Evolutionary conservation across 2,329 filamentous ascomycete genomes (phyloP), one percentile per base, ranked within the genome.

Genomic region (Pyrenochaeta sp.): DNA sequence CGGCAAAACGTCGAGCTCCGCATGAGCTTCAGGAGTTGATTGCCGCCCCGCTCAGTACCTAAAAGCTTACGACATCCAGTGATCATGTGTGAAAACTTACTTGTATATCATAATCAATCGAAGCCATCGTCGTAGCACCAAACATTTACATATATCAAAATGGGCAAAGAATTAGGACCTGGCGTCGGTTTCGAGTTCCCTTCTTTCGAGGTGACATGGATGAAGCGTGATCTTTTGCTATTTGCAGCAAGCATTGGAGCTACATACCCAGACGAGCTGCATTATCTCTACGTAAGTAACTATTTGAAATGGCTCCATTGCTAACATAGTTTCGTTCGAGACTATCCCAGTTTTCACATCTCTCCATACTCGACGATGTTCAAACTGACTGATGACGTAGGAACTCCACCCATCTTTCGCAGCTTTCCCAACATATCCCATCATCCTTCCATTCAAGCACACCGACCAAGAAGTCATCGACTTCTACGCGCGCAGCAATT

Each of bases 221-320:
- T 89, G 61, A 91, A 92, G 81, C 85, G 92, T 56, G 92, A 96
- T 78, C 84, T 86, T 23, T 80, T 96, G 50, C 85, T 97, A 50
- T 96, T 96, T 72, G 91, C 92, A 60, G 87, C 88, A 73, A 93
- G 87, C 75, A 93, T 96, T 69, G 92, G 92, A 43, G 86, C 81
- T 67, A 93, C 84, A 9, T 65, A 67, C 24, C 81, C 81, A n/a
- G 86, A 96, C 60, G 92, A 96, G 78, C 83, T 96, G 65, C 90
- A 96, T 69, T 96, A 93, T 69, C 85, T 96, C 74, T 96, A 91
- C 63, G 90, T 94, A 79, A 48, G 82, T 66, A 24, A 14, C 18
- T 18, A 22, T 17, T 13, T 13, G 9, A 20, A 22, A 31, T 24
- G 22, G 19, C 8, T 9, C 10, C 4, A 38, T 19, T 29, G 20